phyloP scores from a whole-genome alignment of 768 basidiomycete genomes.

The Kwoniella newhampshirensis region DNA sequence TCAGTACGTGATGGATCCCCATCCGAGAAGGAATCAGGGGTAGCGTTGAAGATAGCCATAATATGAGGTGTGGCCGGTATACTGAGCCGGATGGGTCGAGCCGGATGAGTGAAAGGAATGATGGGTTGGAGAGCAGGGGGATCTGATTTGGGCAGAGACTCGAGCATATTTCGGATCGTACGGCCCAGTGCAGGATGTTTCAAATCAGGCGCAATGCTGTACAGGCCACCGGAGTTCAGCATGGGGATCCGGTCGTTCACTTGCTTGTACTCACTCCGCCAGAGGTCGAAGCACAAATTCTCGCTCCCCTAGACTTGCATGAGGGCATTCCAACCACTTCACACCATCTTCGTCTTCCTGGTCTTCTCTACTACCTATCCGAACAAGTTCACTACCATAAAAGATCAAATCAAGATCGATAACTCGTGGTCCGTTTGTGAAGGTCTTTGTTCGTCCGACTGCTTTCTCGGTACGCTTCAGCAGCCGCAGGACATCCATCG shows the following conservation, averaged over 20 bases:
- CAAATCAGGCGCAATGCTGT: constrained; percentile 76
- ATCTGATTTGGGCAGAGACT: constrained; percentile 56
- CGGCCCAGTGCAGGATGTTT: constrained; percentile 62
- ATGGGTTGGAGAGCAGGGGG: constrained; percentile 54
- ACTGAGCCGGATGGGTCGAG: constrained; percentile 25
- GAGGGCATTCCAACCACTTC: constrained; percentile 76
- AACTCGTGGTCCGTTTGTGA: constrained; percentile 81
- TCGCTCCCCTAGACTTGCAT: constrained; percentile 74
- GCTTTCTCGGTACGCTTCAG: constrained; percentile 71
- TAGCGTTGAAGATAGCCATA: constrained; percentile 91
- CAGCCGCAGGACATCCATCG: constrained; percentile 62
- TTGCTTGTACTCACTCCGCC: constrained; percentile 66
- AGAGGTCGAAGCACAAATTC: constrained; percentile 91
- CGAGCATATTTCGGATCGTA: constrained; percentile 10
- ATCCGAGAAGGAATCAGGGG: constrained; percentile 96
- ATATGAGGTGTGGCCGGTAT: constrained; percentile 58
- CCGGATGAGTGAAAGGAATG: constrained; percentile 38
- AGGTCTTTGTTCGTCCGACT: constrained; percentile 75
- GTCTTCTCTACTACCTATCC: constrained; percentile 57
- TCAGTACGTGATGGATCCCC: constrained; percentile 63
- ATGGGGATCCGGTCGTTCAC: constrained; percentile 1
- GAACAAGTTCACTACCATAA: constrained; percentile 65
- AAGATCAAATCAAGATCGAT: constrained; percentile 86
- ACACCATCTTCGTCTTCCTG: constrained; percentile 54
- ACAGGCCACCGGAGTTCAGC: constrained; percentile 2